These are phyloP conservation scores for Trichosporon sp. DNA, from an alignment of 1,284 basidiomycete species.

Conservation along the genomic window DNA sequence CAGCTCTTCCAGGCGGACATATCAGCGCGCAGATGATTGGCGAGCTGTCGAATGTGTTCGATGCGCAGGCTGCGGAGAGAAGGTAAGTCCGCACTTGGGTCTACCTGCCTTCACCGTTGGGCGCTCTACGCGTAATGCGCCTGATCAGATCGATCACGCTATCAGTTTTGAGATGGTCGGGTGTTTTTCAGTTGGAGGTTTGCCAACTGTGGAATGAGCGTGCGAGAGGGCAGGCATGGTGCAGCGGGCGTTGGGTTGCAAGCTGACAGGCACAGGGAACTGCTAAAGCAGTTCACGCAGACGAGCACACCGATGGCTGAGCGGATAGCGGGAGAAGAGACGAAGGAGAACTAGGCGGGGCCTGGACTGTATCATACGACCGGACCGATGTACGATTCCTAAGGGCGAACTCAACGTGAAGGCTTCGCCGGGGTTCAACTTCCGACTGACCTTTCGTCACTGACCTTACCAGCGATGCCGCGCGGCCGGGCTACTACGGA, in stretches of 20 bases:
- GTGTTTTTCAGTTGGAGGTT: too few species aligned
- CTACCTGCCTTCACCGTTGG: too few species aligned
- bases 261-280: conserved; percentile 16
- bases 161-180: too few species aligned
- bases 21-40: conserved; percentile 24
- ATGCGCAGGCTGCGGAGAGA: conserved; percentile 23
- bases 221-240: too few species aligned
- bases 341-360: neutral
- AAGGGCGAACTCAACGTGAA: neutral
- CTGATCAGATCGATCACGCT: too few species aligned
- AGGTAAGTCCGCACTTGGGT: conserved; percentile 19
- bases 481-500: too few species aligned
- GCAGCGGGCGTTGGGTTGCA: too few species aligned
- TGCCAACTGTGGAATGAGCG: too few species aligned
- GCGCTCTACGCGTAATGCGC: too few species aligned
- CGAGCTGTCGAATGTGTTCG: conserved; percentile 25
- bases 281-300: conserved; percentile 18
- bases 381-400: neutral
- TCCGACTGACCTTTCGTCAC: too few species aligned
- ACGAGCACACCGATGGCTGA: conserved; percentile 24
- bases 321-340: neutral
- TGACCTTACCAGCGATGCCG: too few species aligned
- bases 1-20: conserved; percentile 28
- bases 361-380: neutral
- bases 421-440: too few species aligned